phyloP scores from a whole-genome alignment of 2,329 filamentous ascomycete genomes.

The Stachybotrys chlorohalonatus region DNA sequence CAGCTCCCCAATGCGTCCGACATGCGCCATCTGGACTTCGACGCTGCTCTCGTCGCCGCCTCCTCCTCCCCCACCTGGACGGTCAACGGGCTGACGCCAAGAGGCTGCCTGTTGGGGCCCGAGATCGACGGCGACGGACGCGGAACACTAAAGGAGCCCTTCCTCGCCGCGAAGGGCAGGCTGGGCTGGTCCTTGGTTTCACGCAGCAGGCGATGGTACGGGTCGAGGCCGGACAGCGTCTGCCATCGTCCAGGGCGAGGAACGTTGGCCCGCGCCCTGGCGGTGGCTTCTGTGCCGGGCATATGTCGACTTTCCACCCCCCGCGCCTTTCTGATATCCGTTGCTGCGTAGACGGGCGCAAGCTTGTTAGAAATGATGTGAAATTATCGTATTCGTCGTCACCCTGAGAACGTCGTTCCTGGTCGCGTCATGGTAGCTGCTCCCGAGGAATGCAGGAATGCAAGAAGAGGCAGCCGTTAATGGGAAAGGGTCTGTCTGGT shows the following conservation, averaged over 20 bases:
- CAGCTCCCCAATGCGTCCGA: not conserved
- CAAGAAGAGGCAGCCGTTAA: not conserved
- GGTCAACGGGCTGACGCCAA: not conserved
- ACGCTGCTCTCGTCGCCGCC: not conserved
- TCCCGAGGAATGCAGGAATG: not conserved
- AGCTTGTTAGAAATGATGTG: too few relatives aligned
- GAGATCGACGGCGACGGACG: conserved; percentile 3
- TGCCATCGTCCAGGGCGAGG: conserved; percentile 10
- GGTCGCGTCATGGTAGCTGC: not conserved
- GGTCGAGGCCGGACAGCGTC: conserved; percentile 10
- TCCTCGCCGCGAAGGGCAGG: conserved; percentile 5
- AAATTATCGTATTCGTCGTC: not conserved
- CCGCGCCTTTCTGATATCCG: too few relatives aligned
- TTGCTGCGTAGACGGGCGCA: too few relatives aligned
- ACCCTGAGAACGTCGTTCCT: not conserved
- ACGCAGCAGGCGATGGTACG: conserved; percentile 16
- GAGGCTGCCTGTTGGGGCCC: conserved; percentile 1
- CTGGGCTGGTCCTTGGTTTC: conserved; percentile 11
- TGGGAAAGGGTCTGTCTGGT: not conserved
- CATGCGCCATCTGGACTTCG: not conserved
- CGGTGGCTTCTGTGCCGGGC: conserved; percentile 10
- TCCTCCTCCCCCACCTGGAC: not conserved
- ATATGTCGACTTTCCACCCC: not conserved
- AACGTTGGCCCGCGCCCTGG: conserved; percentile 8
- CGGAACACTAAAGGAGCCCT: conserved; percentile 13